Conservation (phyloP, 352 stramenopile species). For the Globisporangium cylindrosporum region DNA sequence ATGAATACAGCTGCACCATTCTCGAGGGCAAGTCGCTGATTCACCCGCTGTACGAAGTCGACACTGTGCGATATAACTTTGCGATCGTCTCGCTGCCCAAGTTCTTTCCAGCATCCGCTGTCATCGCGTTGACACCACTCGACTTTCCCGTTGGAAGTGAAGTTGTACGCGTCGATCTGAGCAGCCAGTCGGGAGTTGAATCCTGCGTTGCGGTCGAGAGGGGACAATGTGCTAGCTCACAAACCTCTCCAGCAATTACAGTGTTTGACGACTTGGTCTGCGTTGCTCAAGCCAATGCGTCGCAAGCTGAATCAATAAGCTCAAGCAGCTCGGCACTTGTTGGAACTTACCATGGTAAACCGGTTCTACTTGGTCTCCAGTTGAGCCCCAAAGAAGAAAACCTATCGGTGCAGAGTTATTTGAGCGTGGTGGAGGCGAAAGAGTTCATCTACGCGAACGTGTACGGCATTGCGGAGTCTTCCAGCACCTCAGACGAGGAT, state of each 20-base stretch:
- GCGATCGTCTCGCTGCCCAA: neutral
- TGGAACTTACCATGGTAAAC: neutral
- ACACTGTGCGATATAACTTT: neutral
- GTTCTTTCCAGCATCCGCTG: neutral
- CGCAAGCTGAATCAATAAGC: neutral
- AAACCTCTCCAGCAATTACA: too few species aligned
- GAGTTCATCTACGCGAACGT: constrained; percentile 6
- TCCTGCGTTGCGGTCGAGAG: neutral
- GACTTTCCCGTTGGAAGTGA: neutral
- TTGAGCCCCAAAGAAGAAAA: neutral
- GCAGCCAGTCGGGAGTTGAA: neutral
- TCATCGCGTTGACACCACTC: neutral
- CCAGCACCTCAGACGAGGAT: neutral
- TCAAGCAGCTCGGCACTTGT: neutral
- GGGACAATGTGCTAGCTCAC: neutral
- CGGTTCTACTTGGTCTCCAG: neutral
- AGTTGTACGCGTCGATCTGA: neutral
- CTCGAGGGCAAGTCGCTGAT: neutral
- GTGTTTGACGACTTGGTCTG: neutral
- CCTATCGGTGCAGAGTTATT: neutral
- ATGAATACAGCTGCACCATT: too few species aligned
- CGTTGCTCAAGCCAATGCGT: neutral
- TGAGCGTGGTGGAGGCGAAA: neutral
- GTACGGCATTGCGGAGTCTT: neutral
- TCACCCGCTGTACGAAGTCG: constrained; percentile 4